Base-by-base conservation (phyloP, 1,284 basidiomycete species). In the Peniophora sp. region DNA sequence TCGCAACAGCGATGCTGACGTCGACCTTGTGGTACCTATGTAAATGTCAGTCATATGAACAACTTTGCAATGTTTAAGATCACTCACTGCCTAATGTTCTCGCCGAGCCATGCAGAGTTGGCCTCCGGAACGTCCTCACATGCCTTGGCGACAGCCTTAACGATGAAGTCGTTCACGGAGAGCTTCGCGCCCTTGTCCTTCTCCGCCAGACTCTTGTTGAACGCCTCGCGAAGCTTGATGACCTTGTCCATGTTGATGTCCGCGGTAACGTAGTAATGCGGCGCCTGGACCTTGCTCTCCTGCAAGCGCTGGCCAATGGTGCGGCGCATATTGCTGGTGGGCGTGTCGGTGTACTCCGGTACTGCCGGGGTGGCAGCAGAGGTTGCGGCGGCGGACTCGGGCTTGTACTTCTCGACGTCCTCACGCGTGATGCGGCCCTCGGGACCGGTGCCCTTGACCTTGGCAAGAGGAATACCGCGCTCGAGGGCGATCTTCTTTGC, bases 221-320 rank as follows among this genome's bases (percentile, higher is more conserved):
- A 99, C 55, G 98, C 86, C 68, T 95, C 85, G 52, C 96, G 81
- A 55, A 99, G 79, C 73, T 97, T 97, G 64, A 90, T 68, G 24
- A 96, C 87, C 72, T 93, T 94, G 78, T 93, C 94, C 94, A 99
- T 97, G 74, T 92, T 89, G 68, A 99, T 79, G 64, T 98, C 92
- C 50, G 92, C 79, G 12, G 96, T 97, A 60, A 99, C 72, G 72
- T 98, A 99, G 75, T 97, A 99, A 70, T 98, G 95, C n/a, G 97
- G 97, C 22, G 94, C 67, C 58, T 92, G 85, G 67, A 90, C 86
- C 72, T 98, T 99, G 58, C 89, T 92, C 73, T 97, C 92, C 2
- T 87, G 83, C 58, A 99, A 81, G 59, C 97, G 91, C 50, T 79
- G 63, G 54, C 92, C 97, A 65, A 99, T 99, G 44, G 83, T 86